Evolutionary conservation across 495 filamentous ascomycete genomes (phyloP).

Genomic region (Xylaria cubensis): DNA sequence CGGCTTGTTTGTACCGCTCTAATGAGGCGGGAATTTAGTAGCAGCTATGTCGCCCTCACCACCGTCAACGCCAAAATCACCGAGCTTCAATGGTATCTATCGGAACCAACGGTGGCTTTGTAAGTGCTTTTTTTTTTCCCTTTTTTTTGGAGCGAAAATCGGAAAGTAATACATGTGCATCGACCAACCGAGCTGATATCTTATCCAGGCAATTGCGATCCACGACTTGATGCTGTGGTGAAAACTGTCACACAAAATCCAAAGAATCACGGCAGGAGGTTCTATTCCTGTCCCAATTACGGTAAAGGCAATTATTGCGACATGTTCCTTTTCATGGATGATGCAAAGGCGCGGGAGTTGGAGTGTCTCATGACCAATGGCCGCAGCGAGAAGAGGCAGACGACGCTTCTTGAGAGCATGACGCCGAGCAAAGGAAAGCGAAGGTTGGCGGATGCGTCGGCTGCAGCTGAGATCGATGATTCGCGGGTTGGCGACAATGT

Average conservation of each 20-base stretch:
- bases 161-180: not conserved
- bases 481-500: not conserved
- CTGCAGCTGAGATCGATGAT: conserved; percentile 29
- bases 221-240: conserved; percentile 64
- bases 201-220: conserved; percentile 66
- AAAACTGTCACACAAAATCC: conserved; percentile 71
- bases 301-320: conserved; percentile 56
- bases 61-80: conserved; percentile 38
- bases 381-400: conserved; percentile 41
- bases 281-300: conserved; percentile 70
- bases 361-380: conserved; percentile 56
- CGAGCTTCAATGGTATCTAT: conserved; percentile 59
- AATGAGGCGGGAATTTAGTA: not conserved
- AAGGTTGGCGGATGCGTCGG: conserved; percentile 18
- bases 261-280: conserved; percentile 68
- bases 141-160: not conserved
- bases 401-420: conserved; percentile 36
- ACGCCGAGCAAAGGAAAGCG: conserved; percentile 40
- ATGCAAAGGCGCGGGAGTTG: conserved; percentile 65
- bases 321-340: conserved; percentile 76
- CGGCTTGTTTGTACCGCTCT: not conserved
- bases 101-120: conserved; percentile 50
- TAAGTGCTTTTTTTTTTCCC: conserved; percentile 35
- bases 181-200: not conserved
- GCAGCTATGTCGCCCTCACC: conserved; percentile 31